Evolutionary conservation across 1,284 basidiomycete genomes (phyloP).

Genomic region (Cutaneotrichosporon sp.): DNA sequence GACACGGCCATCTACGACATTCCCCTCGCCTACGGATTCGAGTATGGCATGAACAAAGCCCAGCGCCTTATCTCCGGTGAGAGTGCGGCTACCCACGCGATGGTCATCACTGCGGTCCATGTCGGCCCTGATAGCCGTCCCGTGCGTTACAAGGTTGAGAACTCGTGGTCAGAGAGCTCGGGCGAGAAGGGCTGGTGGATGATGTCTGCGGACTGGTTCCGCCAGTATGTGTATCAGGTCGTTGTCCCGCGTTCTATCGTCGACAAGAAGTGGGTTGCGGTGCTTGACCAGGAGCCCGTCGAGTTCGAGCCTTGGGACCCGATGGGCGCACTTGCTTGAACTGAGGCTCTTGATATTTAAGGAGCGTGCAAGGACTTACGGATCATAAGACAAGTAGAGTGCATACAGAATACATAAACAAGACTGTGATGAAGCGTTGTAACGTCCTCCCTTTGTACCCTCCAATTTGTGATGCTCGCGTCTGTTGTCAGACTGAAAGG

Average conservation of each 20-base stretch:
- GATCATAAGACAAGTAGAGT: neutral
- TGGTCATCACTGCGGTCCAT: conserved; percentile 91
- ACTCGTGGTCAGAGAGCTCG: conserved; percentile 78
- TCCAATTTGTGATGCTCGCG: too few species aligned
- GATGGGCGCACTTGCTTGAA: conserved; percentile 55
- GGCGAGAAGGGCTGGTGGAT: conserved; percentile 88
- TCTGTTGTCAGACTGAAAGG: too few species aligned
- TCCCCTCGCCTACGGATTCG: conserved; percentile 64
- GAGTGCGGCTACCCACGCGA: conserved; percentile 56
- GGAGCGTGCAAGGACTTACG: neutral
- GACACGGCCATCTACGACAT: conserved; percentile 77
- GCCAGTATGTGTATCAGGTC: conserved; percentile 68
- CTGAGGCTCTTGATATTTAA: neutral
- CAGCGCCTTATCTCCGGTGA: conserved; percentile 74
- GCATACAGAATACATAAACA: too few species aligned
- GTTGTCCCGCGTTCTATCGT: conserved; percentile 76
- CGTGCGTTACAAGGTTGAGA: conserved; percentile 88
- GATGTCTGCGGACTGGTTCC: conserved; percentile 88
- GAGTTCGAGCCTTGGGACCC: conserved; percentile 84
- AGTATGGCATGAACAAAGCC: conserved; percentile 66
- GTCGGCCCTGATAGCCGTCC: conserved; percentile 70
- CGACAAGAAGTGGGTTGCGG: conserved; percentile 69
- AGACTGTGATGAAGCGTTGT: too few species aligned
- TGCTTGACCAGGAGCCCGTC: conserved; percentile 66
- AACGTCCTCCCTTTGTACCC: too few species aligned